Evolutionary conservation across 2,329 filamentous ascomycete species (phyloP).

Genomic region (Coniochaeta sp.): DNA sequence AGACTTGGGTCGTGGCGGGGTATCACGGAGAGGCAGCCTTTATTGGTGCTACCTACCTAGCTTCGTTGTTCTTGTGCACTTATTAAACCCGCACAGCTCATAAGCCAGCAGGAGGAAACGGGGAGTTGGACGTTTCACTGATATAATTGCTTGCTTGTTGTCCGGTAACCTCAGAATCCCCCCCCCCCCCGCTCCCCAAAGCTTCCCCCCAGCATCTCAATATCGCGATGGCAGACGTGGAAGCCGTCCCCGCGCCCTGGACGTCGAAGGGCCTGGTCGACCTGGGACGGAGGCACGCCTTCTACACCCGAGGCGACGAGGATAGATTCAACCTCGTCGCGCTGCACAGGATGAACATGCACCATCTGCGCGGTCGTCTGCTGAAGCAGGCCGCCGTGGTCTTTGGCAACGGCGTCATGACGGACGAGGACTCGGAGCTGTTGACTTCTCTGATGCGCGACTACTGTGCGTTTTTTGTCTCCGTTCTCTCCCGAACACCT

Average conservation of each 20-base stretch:
- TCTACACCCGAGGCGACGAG: neutral
- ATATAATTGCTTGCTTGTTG: neutral
- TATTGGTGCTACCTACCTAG: neutral
- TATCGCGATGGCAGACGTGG: neutral
- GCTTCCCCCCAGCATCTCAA: neutral
- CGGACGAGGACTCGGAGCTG: neutral
- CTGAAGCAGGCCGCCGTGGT: neutral
- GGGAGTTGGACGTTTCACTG: no score
- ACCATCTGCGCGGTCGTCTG: neutral
- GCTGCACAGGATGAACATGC: neutral
- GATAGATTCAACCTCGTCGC: neutral
- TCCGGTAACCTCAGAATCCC: neutral
- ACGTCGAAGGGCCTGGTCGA: neutral
- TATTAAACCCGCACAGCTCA: neutral
- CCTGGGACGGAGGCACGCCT: neutral
- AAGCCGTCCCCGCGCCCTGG: neutral
- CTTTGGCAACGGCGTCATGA: neutral
- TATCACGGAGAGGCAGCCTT: neutral
- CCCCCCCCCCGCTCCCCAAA: no score
- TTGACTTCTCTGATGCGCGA: neutral
- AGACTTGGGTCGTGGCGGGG: neutral
- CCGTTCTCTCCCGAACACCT: no score
- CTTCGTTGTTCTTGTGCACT: no score
- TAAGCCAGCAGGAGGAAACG: neutral
- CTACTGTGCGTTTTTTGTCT: neutral